phyloP scores from a whole-genome alignment of 768 basidiomycete species.

The Dacryopinax primogenitus region DNA sequence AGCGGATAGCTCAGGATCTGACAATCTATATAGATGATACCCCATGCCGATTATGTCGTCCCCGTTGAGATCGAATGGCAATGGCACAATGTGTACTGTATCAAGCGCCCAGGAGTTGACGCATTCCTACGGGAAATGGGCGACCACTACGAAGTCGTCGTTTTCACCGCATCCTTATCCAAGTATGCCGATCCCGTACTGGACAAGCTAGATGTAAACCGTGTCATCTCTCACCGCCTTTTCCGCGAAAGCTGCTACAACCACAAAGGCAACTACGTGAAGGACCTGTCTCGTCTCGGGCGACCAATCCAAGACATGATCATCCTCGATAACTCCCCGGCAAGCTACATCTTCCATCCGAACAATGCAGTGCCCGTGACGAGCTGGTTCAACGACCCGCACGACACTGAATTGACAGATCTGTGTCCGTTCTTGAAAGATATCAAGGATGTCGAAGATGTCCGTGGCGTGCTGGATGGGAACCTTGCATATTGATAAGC shows the following conservation, averaged over 20 bases:
- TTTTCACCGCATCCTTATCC: slow-evolving; percentile 95
- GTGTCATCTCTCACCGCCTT: slow-evolving; percentile 82
- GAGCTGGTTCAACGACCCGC: slow-evolving; percentile 98
- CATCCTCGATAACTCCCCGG: slow-evolving; percentile 97
- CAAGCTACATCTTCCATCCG: slow-evolving; percentile 97
- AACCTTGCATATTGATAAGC: slow-evolving; percentile 39
- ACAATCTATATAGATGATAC: slow-evolving; percentile 52
- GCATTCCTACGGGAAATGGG: slow-evolving; percentile 97
- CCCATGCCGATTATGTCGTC: slow-evolving; percentile 92
- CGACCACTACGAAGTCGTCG: slow-evolving; percentile 93
- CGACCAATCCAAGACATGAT: slow-evolving; percentile 88
- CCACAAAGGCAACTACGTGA: slow-evolving; percentile 98
- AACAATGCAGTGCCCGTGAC: slow-evolving; percentile 99
- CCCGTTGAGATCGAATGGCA: slow-evolving; percentile 98
- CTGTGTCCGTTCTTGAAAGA: slow-evolving; percentile 89
- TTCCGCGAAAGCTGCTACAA: slow-evolving; percentile 99
- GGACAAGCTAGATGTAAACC: slow-evolving; percentile 88
- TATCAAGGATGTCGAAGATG: slow-evolving; percentile 70
- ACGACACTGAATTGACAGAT: slow-evolving; percentile 94
- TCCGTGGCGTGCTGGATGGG: slow-evolving; percentile 82
- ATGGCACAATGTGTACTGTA: slow-evolving; percentile 97
- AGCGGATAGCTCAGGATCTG: not conserved
- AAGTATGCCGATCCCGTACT: slow-evolving; percentile 99
- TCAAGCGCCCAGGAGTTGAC: slow-evolving; percentile 97
- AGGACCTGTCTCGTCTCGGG: slow-evolving; percentile 95